Percentiles rank a stretch among this genome's conserved stretches.
Conservation (phyloP, 352 stramenopile genomes). For the Phytophthora cryptogea region DNA sequence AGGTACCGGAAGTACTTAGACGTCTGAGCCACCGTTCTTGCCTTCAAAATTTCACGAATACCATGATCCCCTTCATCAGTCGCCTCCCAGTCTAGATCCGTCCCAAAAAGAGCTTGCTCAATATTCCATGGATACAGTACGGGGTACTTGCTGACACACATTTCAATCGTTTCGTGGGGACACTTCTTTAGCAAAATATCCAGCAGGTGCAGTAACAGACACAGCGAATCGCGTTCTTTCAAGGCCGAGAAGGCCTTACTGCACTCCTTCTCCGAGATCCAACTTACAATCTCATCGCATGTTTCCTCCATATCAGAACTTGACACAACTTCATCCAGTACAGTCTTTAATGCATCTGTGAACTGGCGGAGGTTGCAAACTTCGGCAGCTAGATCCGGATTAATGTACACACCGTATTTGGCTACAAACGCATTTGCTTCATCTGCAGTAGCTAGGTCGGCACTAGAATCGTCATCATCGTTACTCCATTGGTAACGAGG, state of each 20-base stretch:
- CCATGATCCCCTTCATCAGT: conserved; percentile 29
- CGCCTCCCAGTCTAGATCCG: conserved; percentile 43
- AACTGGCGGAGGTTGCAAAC: conserved; percentile 78
- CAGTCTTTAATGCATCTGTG: conserved; percentile 60
- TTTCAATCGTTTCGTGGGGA: conserved; percentile 64
- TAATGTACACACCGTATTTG: conserved; percentile 87
- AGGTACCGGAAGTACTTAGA: conserved; percentile 78
- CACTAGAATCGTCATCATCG: conserved; percentile 4
- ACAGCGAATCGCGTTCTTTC: conserved; percentile 66
- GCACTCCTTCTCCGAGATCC: conserved; percentile 69
- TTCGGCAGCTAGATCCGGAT: conserved; percentile 80
- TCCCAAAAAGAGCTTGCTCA: conserved; percentile 76
- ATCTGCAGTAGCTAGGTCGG: conserved; percentile 25
- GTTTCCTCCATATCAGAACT: conserved; percentile 75
- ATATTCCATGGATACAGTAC: conserved; percentile 83
- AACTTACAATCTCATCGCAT: conserved; percentile 82
- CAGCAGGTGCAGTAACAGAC: conserved; percentile 74
- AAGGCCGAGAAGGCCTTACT: conserved; percentile 49
- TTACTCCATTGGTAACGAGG: conserved; percentile 36
- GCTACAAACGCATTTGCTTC: conserved; percentile 73
- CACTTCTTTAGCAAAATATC: conserved; percentile 86
- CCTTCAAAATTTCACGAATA: conserved; percentile 34
- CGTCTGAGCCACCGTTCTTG: conserved; percentile 51
- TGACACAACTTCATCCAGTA: conserved; percentile 82
- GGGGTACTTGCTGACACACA: conserved; percentile 76